Base-by-base conservation (phyloP, 345 rosid genomes). In the Geranium brycei region DNA sequence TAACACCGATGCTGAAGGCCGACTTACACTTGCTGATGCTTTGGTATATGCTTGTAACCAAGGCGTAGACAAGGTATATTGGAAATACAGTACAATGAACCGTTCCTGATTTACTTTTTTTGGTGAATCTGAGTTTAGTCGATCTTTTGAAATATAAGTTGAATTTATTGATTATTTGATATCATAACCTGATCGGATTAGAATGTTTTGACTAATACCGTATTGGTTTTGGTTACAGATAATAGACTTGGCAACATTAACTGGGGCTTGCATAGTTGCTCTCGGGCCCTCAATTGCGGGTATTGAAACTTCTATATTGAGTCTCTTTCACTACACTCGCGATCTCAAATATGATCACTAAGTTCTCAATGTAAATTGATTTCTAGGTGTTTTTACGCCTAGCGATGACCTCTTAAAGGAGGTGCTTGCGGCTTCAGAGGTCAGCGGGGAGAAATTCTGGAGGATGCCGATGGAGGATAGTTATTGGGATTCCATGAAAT, bases 1-100 rank as follows among this genome's bases (percentile, higher is more conserved):
- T 71, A 93, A 93, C 74, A 93, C 99, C 64, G 99, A 93, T 79
- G 99, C 97, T 51, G 99, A 93, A 81, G 99, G 99, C 69, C 81
- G 99, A 69, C 82, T 93, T 66, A 90, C 99, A 30, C 96, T 93
- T 57, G 99, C 97, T 2, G 97, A 93, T 85, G 99, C 99, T 74
- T 77, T 93, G 68, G 85, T 93, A 14, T 93, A 90, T 71, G 84
- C 95, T 53, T 93, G 99, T 73, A 90, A 87, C 78, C 96, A 81
- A 59, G 96, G 96, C 15, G 99, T 82, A 55, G 96, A 87, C 17
- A 93, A 93, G 99, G 97, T 92, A 80, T 19, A 47, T 47, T 47
- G 53, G 3, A 13, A 47, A 38, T 38, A 38, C 47, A 10, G 47
- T 38, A 38, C 3, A 5, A 5, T 0, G 6, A 10, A 38, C 47